Percentiles rank a stretch among this genome's conserved stretches.
These are phyloP conservation scores for Crithidia acanthocephali DNA, from an alignment of 208 protist genomes.

Conservation along the genomic window DNA sequence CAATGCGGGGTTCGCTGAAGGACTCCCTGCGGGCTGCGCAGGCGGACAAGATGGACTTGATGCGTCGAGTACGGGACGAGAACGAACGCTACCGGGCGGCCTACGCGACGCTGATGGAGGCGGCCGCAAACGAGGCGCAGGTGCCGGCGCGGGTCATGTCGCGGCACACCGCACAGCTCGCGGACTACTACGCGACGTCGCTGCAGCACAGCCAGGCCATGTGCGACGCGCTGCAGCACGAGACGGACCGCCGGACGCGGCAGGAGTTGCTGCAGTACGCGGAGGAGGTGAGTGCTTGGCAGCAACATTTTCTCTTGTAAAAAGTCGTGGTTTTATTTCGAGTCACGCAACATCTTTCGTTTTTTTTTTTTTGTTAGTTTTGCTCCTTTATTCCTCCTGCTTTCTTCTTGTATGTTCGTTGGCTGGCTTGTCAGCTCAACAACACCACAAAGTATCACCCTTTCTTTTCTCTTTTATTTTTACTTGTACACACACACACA, in stretches of 20 bases:
- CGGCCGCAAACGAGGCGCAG: slow-evolving; percentile 67
- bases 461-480: slow-evolving; percentile 22
- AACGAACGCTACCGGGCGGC: slow-evolving; percentile 76
- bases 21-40: slow-evolving; percentile 31
- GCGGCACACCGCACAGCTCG: slow-evolving; percentile 62
- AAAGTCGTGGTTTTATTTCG: background rate
- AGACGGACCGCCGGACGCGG: slow-evolving; percentile 55
- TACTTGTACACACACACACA: background rate
- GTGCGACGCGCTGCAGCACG: slow-evolving; percentile 67
- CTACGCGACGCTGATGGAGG: slow-evolving; percentile 75
- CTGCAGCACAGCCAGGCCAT: slow-evolving; percentile 71
- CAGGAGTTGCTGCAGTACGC: slow-evolving; percentile 75
- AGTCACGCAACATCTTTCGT: background rate
- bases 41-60: slow-evolving; percentile 52
- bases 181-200: slow-evolving; percentile 69
- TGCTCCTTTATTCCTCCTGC: background rate
- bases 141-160: slow-evolving; percentile 74
- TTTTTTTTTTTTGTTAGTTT: slow-evolving; percentile 17
- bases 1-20: slow-evolving; percentile 57
- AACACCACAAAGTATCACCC: no score
- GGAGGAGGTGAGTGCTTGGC: slow-evolving; percentile 75
- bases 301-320: slow-evolving; percentile 60
- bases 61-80: slow-evolving; percentile 72
- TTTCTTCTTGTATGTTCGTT: background rate
- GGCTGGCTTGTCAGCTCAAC: no score